A percentile compares a stretch with the other conserved stretches of the same genome.
Conservation (phyloP, 768 basidiomycete species). For the Candolleomyces eurysporus region DNA sequence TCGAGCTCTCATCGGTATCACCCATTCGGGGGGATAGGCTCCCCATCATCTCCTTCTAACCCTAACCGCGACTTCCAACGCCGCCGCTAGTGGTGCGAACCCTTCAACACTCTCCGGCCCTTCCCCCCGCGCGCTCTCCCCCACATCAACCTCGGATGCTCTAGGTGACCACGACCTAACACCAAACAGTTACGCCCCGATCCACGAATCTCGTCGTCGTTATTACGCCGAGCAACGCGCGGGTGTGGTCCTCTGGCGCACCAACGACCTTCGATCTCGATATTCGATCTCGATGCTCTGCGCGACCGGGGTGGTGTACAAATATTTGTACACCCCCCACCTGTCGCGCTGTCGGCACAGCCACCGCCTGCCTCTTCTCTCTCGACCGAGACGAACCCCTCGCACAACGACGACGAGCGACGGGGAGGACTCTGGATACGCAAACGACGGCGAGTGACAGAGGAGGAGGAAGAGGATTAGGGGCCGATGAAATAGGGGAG, state of each 20-base stretch:
- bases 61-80: constrained; percentile 8
- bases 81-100: constrained; percentile 3
- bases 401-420: no score
- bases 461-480: no score
- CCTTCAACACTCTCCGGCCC: constrained; percentile 11
- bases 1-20: background rate
- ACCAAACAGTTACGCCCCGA: constrained; percentile 52
- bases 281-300: no score
- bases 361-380: no score
- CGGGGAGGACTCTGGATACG: no score
- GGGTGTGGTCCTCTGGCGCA: no score
- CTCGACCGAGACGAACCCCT: no score
- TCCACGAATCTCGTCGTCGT: constrained; percentile 65
- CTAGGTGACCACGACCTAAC: constrained; percentile 52
- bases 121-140: constrained; percentile 10
- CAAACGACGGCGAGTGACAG: no score
- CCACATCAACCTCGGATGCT: constrained; percentile 26
- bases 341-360: no score
- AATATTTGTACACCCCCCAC: no score
- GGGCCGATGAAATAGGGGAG: no score
- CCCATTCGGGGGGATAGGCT: background rate
- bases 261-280: no score
- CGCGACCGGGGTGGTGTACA: constrained; percentile 69
- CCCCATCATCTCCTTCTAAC: background rate
- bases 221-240: constrained; percentile 83